Base-by-base conservation (phyloP, 345 rosid genomes). In the Lumnitzera littorea region DNA sequence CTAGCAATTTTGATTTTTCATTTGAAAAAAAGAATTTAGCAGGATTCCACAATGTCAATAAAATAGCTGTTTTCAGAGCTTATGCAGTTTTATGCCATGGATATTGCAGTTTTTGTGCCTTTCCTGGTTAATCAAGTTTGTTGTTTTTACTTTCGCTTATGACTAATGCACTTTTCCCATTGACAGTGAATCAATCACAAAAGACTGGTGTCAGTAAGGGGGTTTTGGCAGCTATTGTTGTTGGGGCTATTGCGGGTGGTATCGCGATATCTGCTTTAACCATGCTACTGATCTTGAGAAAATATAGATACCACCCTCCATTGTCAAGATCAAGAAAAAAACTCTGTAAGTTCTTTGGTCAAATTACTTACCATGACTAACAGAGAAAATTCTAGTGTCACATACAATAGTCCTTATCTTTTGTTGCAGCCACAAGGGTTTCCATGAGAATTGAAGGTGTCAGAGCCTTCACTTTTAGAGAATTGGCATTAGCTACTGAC, bases 371-470 rank as follows among this genome's bases (percentile, higher is more conserved):
- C 57, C 47, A 15, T n/a, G 48, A 17, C 46, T 3, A 2, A 4
- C 25, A 20, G 14, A 12, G 48, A 53, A 20, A 24, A 15, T 17
- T 54, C 14, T 14, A 14, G 24, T 36, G 11, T 51, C 43, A 48
- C 13, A 24, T 27, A 20, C 49, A n/a, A 20, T 20, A 7, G 50
- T 16, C 17, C 17, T 15, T 52, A 15, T 50, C 31, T 43, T 53
- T 52, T 43, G 59, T 67, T 72, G 71, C 78, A 92, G 98, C 88
- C 54, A 67, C 96, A 4, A 85, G 55, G 65, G 71, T 72, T 51
- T 82, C 85, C 24, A 79, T 85, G 82, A 71, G 74, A 72, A 75
- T 87, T 62, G 94, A 91, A 54, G 96, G 92, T 15, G 80, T 87
- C 68, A 82, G 79, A 72, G 78, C 58, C 72, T 89, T 89, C 78